Evolutionary conservation across 305 asterid species (phyloP).

Genomic region (Rubia tinctorum): DNA sequence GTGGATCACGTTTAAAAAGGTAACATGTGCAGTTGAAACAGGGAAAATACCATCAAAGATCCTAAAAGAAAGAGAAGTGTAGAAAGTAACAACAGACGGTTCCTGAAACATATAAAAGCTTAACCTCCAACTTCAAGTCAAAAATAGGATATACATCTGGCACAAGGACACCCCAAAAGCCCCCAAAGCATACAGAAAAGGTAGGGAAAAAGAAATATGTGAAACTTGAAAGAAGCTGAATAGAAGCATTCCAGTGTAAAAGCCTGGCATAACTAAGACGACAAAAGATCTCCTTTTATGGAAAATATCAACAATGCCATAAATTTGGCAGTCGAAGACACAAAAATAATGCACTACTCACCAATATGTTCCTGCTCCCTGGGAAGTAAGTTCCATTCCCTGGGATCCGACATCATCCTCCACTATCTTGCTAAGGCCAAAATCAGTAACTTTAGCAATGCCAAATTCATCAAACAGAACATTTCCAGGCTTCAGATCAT

Average conservation of each 20-base stretch:
- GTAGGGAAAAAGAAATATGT: not conserved
- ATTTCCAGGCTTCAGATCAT: constrained; percentile 98
- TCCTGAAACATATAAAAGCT: not conserved
- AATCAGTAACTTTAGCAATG: constrained; percentile 91
- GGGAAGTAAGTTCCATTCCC: constrained; percentile 99
- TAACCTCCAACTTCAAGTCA: no score
- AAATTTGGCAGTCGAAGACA: not conserved
- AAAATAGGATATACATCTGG: no score
- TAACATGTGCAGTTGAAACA: not conserved
- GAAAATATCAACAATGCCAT: not conserved
- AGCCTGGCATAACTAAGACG: not conserved
- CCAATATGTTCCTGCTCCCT: constrained; percentile 99
- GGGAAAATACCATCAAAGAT: not conserved
- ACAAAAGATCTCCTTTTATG: not conserved
- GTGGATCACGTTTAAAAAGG: not conserved
- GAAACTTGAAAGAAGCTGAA: not conserved
- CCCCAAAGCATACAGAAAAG: not conserved
- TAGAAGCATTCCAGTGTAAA: not conserved
- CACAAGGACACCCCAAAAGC: no score
- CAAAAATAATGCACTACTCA: constrained; percentile 35
- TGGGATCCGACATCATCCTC: constrained; percentile 98
- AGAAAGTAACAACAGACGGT: not conserved
- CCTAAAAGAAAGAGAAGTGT: not conserved
- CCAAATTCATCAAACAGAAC: constrained; percentile 90
- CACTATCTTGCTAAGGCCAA: constrained; percentile 98